Base-by-base conservation (phyloP, 257 asterid genomes). In the Solanum sitiens region DNA sequence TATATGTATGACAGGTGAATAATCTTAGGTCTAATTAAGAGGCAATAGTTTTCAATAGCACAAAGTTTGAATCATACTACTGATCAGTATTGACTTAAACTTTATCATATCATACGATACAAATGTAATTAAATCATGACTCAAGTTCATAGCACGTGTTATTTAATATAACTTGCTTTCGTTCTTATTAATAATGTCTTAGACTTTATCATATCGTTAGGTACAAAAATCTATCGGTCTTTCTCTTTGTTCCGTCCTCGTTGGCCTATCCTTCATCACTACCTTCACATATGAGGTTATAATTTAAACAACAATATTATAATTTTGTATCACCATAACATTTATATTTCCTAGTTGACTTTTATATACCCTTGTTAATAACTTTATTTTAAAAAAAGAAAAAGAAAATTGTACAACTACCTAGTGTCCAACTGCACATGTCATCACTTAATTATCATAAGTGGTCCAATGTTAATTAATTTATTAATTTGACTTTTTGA, bases 401-500 rank as follows among this genome's bases (percentile, higher is more conserved):
- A 59, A 83, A 27, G 6, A 50, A 83, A 5, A 25, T 27, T 27
- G 20, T 68, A 68, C 21, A 6, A 56, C 40, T 14, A 11, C 14
- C 25, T 35, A 71, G 44, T 30, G 75, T 70, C 79, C 79, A 71
- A 71, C 79, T 4, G 32, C 75, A 75, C 83, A 79, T 53, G 59
- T 79, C 70, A 53, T 33, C 85, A 37, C 30, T 39, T n/a, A 63
- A 63, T 63, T 65, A 86, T 88, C 83, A 75, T 37, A 7, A 47
- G 40, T 68, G 14, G 76, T 25, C 70, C 82, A 35, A 37, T 65
- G 67, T 71, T n/a, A 80, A 70, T 33, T 71, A 89, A 63, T 37
- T 37, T 37, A 37, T 63, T 68, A 63, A 39, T 86, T 86, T 82
- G 90, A 89, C 89, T 82, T 72, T 70, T 86, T 56, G 11, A 65